Conservation (phyloP, 2,329 filamentous ascomycete species). For the Talaromyces sp. region DNA sequence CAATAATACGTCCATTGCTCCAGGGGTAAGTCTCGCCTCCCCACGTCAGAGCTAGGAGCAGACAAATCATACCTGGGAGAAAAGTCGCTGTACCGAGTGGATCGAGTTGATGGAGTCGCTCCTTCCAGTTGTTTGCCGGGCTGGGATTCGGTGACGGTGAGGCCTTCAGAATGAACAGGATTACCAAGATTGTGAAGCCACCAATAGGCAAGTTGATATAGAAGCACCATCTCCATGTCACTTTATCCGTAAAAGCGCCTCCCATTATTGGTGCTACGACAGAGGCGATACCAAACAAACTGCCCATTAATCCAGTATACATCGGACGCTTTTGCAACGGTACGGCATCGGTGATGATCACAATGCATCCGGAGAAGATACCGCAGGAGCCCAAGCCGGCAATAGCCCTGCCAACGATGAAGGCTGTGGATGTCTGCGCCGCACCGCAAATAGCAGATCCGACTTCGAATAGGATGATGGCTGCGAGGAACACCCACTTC, state of each 20-base stretch:
- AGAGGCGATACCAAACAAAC: constrained; percentile 24
- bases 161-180: constrained; percentile 32
- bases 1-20: constrained; percentile 45
- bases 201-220: constrained; percentile 42
- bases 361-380: constrained; percentile 24
- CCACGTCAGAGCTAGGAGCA: constrained; percentile 50
- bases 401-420: constrained; percentile 35
- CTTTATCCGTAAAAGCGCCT: constrained; percentile 24
- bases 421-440: constrained; percentile 28
- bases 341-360: constrained; percentile 26
- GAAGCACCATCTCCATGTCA: constrained; percentile 46
- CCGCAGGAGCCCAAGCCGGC: constrained; percentile 31
- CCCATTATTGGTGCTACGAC: constrained; percentile 21
- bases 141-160: constrained; percentile 28
- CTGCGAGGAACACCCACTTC: constrained; percentile 43
- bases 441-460: constrained; percentile 44
- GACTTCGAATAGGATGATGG: constrained; percentile 44
- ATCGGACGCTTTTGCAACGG: constrained; percentile 27
- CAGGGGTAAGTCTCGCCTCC: constrained; percentile 46
- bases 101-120: constrained; percentile 37
- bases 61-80: constrained; percentile 44
- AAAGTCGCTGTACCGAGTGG: constrained; percentile 46
- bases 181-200: constrained; percentile 30
- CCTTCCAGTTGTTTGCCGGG: constrained; percentile 18
- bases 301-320: constrained; percentile 24